phyloP scores from a whole-genome alignment of 1,284 basidiomycete species.

The Boletellus deceptivus region DNA sequence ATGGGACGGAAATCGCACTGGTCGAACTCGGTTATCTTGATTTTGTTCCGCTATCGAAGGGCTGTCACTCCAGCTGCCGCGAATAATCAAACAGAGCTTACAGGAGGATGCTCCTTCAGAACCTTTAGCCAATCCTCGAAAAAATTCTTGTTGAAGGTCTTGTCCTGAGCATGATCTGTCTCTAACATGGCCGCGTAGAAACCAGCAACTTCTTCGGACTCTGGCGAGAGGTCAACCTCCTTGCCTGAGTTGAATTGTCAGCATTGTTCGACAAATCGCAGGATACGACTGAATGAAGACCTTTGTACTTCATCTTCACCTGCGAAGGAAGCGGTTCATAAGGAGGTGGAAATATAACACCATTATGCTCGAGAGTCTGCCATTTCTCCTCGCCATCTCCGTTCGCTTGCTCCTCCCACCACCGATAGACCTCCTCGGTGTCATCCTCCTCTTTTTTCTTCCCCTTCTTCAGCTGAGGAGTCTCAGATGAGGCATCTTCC shows the following conservation, averaged over 20 bases:
- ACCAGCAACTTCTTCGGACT: slow-evolving; percentile 94
- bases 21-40: slow-evolving; percentile 76
- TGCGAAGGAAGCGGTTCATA: slow-evolving; percentile 84
- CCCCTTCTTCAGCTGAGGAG: slow-evolving; percentile 40
- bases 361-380: slow-evolving; percentile 90
- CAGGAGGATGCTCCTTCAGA: slow-evolving; percentile 84
- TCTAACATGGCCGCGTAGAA: slow-evolving; percentile 95
- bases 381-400: slow-evolving; percentile 85
- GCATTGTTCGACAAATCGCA: slow-evolving; percentile 3
- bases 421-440: slow-evolving; percentile 71
- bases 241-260: slow-evolving; percentile 54
- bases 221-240: slow-evolving; percentile 75
- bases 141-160: slow-evolving; percentile 93
- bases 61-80: slow-evolving; percentile 6
- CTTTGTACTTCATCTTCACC: slow-evolving; percentile 96
- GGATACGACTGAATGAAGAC: slow-evolving; percentile 41
- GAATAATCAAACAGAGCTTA: slow-evolving; percentile 41
- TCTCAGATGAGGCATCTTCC: slow-evolving; percentile 25
- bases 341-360: slow-evolving; percentile 94
- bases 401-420: slow-evolving; percentile 77
- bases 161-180: slow-evolving; percentile 90
- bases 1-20: slow-evolving; percentile 95
- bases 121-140: slow-evolving; percentile 88
- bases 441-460: slow-evolving; percentile 59
- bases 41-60: slow-evolving; percentile 57